Base-by-base conservation (phyloP, 2,329 filamentous ascomycete genomes). In the Pyrenophora seminiperda region DNA sequence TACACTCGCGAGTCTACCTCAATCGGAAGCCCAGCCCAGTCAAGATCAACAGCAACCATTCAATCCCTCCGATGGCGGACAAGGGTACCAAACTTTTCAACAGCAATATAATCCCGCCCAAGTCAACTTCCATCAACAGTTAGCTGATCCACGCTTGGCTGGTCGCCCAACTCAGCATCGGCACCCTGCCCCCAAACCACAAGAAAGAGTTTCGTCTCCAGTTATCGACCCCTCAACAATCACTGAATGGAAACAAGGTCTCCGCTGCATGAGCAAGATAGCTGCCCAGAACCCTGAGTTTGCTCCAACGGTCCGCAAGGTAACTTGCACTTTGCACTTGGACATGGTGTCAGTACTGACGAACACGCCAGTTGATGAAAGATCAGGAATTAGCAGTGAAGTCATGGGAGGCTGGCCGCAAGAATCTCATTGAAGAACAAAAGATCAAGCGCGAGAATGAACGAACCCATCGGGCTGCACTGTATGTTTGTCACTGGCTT, bases 351-450 rank as follows among this genome's bases (percentile, higher is more conserved):
- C 3, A 10, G n/a, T 34, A 32, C 41, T 53, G 62, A 65, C 33
- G 15, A 36, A 18, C 14, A 41, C 3, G 7, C 11, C 53, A 84
- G 72, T 76, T 89, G 69, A 87, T 88, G 52, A 77, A 78, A 46
- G 79, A 83, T 33, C 85, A 89, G 66, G 80, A 84, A 60, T 77
- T 79, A 32, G 81, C 88, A 59, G 84, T 88, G 58, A 77, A 77
- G 56, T 79, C 83, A 57, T 89, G 86, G 78, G 83, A 79, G 73
- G 68, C 75, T 19, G 79, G 77, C 1, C 77, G 83, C 2, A 68
- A 80, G 48, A 79, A 75, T 5, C 65, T 86, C 18, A 62, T 83
- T 5, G 70, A 76, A 24, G 81, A 79, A 50, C 82, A 84, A 49
- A 69, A 64, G n/a, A 71, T 75, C 1, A 74, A 83, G 49, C 75